phyloP scores from a whole-genome alignment of 2,329 filamentous ascomycete species.

The Cladosporium oxysporum region DNA sequence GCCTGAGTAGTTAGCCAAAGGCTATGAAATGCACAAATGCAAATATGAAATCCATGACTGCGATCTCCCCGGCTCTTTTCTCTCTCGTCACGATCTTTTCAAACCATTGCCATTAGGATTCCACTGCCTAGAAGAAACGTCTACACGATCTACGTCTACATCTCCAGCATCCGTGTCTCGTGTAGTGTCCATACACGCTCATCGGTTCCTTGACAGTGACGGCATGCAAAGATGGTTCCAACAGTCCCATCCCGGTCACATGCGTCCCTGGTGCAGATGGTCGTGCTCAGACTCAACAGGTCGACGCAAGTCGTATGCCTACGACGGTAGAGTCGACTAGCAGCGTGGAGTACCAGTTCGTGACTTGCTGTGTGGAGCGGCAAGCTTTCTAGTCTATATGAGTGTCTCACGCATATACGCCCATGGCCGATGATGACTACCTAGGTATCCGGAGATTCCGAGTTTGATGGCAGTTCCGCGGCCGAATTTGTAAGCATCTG shows the following conservation, averaged over 20 bases:
- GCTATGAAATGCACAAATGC: constrained; percentile 16
- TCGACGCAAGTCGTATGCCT: no score
- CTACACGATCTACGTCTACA: no score
- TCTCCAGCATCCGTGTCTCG: not conserved
- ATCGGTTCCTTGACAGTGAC: not conserved
- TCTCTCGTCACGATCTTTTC: not conserved
- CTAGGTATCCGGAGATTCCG: not conserved
- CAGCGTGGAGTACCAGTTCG: not conserved
- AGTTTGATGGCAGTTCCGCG: not conserved
- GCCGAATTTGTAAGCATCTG: not conserved
- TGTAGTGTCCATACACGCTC: not conserved
- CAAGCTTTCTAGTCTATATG: not conserved
- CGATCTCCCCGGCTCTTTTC: not conserved
- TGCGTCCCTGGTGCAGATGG: not conserved
- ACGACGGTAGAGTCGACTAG: no score
- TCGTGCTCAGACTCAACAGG: no score
- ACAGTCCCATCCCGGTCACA: no score
- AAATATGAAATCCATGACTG: constrained; percentile 7
- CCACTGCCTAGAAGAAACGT: not conserved
- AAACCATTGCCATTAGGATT: not conserved
- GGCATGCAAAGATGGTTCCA: not conserved
- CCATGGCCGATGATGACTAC: not conserved
- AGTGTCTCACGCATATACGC: not conserved
- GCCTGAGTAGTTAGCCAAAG: constrained; percentile 12
- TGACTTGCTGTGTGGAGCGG: no score